phyloP scores from a whole-genome alignment of 2,329 filamentous ascomycete genomes.

The Ambrosiella beaveri region DNA sequence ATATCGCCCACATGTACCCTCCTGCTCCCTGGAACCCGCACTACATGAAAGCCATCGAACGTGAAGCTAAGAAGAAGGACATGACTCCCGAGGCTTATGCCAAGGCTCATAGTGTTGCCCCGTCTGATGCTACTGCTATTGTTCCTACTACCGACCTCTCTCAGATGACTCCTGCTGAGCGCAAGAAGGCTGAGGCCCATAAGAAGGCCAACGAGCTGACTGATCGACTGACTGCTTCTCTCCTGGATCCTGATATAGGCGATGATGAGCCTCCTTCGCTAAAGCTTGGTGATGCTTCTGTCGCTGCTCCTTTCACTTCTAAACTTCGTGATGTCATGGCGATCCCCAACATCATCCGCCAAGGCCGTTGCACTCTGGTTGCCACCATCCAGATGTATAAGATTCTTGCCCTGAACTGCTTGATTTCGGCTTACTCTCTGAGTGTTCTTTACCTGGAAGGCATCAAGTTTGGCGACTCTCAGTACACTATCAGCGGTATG shows the following conservation, averaged over 20 bases:
- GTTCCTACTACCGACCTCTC: constrained; percentile 18
- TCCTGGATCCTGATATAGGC: constrained; percentile 81
- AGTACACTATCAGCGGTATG: constrained; percentile 98
- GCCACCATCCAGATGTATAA: constrained; percentile 99
- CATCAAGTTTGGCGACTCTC: constrained; percentile 97
- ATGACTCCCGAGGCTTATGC: constrained; percentile 42
- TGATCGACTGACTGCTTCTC: constrained; percentile 66
- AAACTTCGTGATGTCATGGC: constrained; percentile 95
- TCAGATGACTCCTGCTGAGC: constrained; percentile 30
- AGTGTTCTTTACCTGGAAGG: constrained; percentile 93
- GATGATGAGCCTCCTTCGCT: constrained; percentile 86
- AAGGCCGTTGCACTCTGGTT: constrained; percentile 91
- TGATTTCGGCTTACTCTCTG: constrained; percentile 94
- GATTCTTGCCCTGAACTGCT: constrained; percentile 90
- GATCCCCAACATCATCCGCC: constrained; percentile 94
- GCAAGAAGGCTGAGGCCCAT: constrained; percentile 46
- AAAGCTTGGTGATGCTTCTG: constrained; percentile 92
- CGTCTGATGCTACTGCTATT: constrained; percentile 46
- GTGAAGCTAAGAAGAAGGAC: constrained; percentile 66
- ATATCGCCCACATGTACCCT: constrained; percentile 89
- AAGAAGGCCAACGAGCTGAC: constrained; percentile 62
- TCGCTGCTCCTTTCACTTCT: constrained; percentile 92
- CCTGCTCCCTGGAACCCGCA: constrained; percentile 85
- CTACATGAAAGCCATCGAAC: constrained; percentile 77
- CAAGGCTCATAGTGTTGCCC: constrained; percentile 33